phyloP scores from a whole-genome alignment of 1,284 basidiomycete species.

The Cutaneotrichosporon dermatis region DNA sequence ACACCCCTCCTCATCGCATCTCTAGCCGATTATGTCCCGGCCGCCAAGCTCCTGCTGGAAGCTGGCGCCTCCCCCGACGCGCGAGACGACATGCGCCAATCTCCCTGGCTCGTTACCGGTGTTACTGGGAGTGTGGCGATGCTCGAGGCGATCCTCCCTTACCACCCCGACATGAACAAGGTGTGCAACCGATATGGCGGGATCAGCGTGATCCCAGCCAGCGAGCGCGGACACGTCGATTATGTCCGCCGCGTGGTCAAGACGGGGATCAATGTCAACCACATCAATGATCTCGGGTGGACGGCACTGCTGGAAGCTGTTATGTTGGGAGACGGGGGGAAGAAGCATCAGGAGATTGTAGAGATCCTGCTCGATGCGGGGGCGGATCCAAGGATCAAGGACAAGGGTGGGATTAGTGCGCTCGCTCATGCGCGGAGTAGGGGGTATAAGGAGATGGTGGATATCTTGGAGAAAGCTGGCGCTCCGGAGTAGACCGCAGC shows the following conservation, averaged over 20 bases:
- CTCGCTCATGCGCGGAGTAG: slow-evolving; percentile 6
- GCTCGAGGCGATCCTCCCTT: slow-evolving; percentile 5
- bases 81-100: slow-evolving; percentile 1
- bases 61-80: slow-evolving; percentile 9
- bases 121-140: slow-evolving; percentile 13
- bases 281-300: slow-evolving; percentile 15
- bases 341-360: slow-evolving; percentile 4
- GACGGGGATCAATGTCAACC: slow-evolving; percentile 13
- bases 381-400: slow-evolving; percentile 4
- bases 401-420: slow-evolving; percentile 10
- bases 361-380: slow-evolving; percentile 6
- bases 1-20: slow-evolving; percentile 9
- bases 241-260: slow-evolving; percentile 7
- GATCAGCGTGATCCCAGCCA: slow-evolving; percentile 12
- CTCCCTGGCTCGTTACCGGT: slow-evolving; percentile 14
- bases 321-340: slow-evolving; percentile 14
- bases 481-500: not conserved
- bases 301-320: slow-evolving; percentile 13
- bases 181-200: slow-evolving; percentile 14
- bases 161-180: slow-evolving; percentile 4
- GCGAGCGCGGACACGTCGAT: slow-evolving; percentile 13
- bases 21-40: slow-evolving; percentile 5
- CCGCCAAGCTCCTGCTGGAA: slow-evolving; percentile 4
- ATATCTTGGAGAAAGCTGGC: not conserved
- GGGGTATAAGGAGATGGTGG: slow-evolving; percentile 4